Conservation (phyloP, 2,329 filamentous ascomycete species). For the Penicillium glabrum region DNA sequence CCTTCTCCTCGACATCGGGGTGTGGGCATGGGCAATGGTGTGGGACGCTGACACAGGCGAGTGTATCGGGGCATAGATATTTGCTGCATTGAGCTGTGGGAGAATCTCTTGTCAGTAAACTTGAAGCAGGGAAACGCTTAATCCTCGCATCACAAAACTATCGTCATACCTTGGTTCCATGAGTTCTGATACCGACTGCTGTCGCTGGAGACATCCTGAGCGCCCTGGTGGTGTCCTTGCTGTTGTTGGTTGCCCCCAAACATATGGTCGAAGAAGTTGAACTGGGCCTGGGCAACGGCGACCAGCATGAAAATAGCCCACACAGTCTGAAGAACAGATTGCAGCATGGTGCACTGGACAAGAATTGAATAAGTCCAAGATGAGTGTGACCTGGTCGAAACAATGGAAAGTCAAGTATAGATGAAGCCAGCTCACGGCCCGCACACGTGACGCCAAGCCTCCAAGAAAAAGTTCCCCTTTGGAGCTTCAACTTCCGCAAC, state of each 20-base stretch:
- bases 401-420: neutral
- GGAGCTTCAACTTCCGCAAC: constrained; percentile 19
- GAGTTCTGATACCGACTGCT: constrained; percentile 73
- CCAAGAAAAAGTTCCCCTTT: constrained; percentile 30
- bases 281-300: constrained; percentile 69
- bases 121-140: neutral
- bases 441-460: constrained; percentile 31
- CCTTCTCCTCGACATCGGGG: constrained; percentile 73
- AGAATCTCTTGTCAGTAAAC: neutral
- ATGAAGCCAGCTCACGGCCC: constrained; percentile 33
- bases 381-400: neutral
- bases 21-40: constrained; percentile 96
- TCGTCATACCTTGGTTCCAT: constrained; percentile 63
- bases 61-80: constrained; percentile 90
- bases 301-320: constrained; percentile 59
- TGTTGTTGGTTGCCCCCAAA: constrained; percentile 67
- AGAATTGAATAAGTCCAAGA: neutral
- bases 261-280: constrained; percentile 98
- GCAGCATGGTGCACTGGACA: constrained; percentile 24
- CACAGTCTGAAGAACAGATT: constrained; percentile 27
- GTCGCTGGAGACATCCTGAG: constrained; percentile 80
- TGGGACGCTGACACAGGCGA: constrained; percentile 93
- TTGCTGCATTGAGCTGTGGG: constrained; percentile 76
- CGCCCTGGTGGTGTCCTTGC: constrained; percentile 56
- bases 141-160: neutral